These are phyloP conservation scores for Calycina herbarum DNA, from an alignment of 2,329 filamentous ascomycete species.

Conservation along the genomic window DNA sequence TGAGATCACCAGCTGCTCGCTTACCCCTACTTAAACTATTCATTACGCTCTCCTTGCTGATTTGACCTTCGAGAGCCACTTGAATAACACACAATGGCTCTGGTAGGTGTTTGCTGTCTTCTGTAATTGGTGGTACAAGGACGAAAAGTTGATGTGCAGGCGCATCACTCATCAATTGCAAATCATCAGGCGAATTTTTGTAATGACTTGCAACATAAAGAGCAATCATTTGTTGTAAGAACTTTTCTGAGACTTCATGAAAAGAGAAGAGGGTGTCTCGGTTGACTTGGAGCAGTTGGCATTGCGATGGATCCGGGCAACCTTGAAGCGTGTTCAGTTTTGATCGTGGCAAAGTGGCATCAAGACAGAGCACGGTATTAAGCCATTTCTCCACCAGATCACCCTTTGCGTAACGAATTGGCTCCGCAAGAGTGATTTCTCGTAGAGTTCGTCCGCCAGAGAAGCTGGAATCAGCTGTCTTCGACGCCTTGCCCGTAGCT, in stretches of 20 bases:
- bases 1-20: slow-evolving; percentile 86
- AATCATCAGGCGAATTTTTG: slow-evolving; percentile 95
- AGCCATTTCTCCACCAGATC: slow-evolving; percentile 96
- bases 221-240: slow-evolving; percentile 97
- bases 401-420: slow-evolving; percentile 89
- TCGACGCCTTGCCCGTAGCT: slow-evolving; percentile 71
- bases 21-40: slow-evolving; percentile 87
- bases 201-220: slow-evolving; percentile 97
- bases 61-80: slow-evolving; percentile 89
- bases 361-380: slow-evolving; percentile 88
- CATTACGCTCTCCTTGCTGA: slow-evolving; percentile 88
- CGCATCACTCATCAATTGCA: slow-evolving; percentile 98
- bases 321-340: slow-evolving; percentile 47
- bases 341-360: slow-evolving; percentile 77
- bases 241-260: slow-evolving; percentile 94
- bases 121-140: slow-evolving; percentile 80
- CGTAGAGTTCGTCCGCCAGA: slow-evolving; percentile 75
- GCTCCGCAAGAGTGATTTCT: slow-evolving; percentile 90
- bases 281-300: slow-evolving; percentile 91
- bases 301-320: slow-evolving; percentile 86
- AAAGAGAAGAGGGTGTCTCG: slow-evolving; percentile 97
- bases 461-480: slow-evolving; percentile 58
- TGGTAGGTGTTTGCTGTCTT: slow-evolving; percentile 75
- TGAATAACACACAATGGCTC: slow-evolving; percentile 95
- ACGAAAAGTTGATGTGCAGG: slow-evolving; percentile 96